Evolutionary conservation across 2,329 filamentous ascomycete species (phyloP), one percentile per base, ranked within the genome.

Genomic region (Exophiala viscosa): DNA sequence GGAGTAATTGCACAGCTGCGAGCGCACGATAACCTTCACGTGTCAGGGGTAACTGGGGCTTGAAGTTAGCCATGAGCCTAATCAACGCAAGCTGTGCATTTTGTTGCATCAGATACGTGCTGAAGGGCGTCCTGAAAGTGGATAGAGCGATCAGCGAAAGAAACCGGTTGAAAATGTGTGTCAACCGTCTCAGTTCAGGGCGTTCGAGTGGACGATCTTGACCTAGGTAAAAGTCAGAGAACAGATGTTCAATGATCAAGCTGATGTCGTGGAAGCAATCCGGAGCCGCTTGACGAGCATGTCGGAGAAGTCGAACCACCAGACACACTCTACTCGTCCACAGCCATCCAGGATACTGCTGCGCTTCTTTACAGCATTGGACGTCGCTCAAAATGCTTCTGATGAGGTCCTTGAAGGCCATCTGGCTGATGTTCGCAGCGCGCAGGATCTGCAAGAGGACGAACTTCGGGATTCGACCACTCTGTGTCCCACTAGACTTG

Each of bases 31-130:
- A 85, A 3, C 83, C 83, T 62, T 71, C 67, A 45, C 76, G 70
- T n/a, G 73, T 78, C n/a, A 85, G 74, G 2, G 74, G 70, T 44
- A 85, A 65, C 5, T 79, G 70, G 7, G 81, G 82, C 17, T 73
- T 63, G 43, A 76, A 74, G 15, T 71, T 68, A 20, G 78, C 74
- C 82, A 86, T 85, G 56, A 75, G 75, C 49, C 73, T 69, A 10
- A 85, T 67, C 3, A 85, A 67, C 35, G 75, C 69, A 50, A 84
- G 79, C 51, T 85, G 78, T 4, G 81, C 80, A 50, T 72, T 73
- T 60, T 84, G 76, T 60, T 83, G 81, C 36, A 75, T 62, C 3
- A 64, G 62, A 18, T 70, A 68, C 11, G 73, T 73, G 34, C 73
- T 68, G 51, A 80, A 77, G 1, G 81, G 79, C n/a, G 72, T 63